Conservation (phyloP, 2,329 filamentous ascomycete genomes). For the Aspergillus sergii region DNA sequence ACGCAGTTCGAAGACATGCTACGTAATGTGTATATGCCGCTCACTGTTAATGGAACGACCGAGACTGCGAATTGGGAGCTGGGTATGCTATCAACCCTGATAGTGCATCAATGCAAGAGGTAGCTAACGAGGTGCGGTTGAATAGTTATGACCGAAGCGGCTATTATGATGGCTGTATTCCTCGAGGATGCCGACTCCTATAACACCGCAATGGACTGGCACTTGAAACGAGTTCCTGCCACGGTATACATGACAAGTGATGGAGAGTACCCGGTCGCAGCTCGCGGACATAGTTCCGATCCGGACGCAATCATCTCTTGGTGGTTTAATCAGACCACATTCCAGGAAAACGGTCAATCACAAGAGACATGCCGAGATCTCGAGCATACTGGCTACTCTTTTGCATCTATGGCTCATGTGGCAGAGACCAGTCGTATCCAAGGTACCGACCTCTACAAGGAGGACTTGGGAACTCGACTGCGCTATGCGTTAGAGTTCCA, state of each 20-base stretch:
- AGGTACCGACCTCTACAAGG: background rate
- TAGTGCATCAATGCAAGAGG: background rate
- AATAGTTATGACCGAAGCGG: background rate
- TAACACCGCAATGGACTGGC: background rate
- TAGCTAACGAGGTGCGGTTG: background rate
- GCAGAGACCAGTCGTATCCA: slow-evolving; percentile 1
- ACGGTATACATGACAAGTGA: background rate
- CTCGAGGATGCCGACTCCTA: background rate
- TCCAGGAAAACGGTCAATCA: background rate
- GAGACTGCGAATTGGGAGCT: background rate
- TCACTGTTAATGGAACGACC: background rate
- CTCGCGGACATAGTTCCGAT: background rate
- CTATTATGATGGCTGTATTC: background rate
- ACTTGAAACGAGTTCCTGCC: background rate
- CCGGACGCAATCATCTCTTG: background rate
- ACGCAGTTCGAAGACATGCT: background rate
- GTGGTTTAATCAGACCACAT: background rate
- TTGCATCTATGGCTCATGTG: slow-evolving; percentile 1
- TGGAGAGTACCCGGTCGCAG: background rate
- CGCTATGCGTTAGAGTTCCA: slow-evolving; percentile 1
- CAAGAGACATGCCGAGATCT: slow-evolving; percentile 2
- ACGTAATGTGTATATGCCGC: background rate
- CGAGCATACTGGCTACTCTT: background rate
- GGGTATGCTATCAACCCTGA: background rate
- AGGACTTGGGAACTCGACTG: background rate